Evolutionary conservation across 2,329 filamentous ascomycete species (phyloP).

Genomic region (Dothideomycetes sp.): DNA sequence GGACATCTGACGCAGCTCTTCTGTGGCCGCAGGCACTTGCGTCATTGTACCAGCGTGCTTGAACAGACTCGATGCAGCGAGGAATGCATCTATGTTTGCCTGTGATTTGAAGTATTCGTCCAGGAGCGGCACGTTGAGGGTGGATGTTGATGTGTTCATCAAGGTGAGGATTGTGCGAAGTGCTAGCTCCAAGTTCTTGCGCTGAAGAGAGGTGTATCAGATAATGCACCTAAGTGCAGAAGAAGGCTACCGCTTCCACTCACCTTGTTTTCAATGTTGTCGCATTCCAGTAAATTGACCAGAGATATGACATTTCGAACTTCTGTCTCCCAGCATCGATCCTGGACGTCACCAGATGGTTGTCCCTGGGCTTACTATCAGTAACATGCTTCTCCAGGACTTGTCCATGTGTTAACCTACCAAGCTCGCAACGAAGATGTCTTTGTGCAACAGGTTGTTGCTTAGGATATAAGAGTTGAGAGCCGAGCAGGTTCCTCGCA

Average conservation of each 20-base stretch:
- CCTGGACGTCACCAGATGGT: constrained; percentile 7
- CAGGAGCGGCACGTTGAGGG: constrained; percentile 34
- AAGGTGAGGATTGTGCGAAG: constrained; percentile 14
- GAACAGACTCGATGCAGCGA: constrained; percentile 55
- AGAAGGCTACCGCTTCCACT: no score
- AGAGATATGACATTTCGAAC: constrained; percentile 25
- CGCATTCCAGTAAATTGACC: constrained; percentile 35
- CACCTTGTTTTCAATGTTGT: constrained; percentile 28
- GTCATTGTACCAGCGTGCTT: constrained; percentile 39
- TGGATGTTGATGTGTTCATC: constrained; percentile 20
- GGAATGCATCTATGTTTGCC: constrained; percentile 46
- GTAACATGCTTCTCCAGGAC: background rate
- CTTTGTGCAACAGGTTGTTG: constrained; percentile 50
- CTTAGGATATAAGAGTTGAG: constrained; percentile 44
- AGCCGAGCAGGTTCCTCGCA: constrained; percentile 42
- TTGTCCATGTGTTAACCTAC: background rate
- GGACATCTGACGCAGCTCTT: constrained; percentile 47
- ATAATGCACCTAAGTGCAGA: no score
- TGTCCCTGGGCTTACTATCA: constrained; percentile 4
- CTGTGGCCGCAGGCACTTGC: constrained; percentile 28
- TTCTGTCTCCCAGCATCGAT: constrained; percentile 25
- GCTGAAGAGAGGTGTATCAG: no score
- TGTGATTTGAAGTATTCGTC: constrained; percentile 29
- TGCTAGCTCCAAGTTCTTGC: constrained; percentile 22
- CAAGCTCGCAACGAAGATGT: constrained; percentile 41